Percentiles rank a stretch among this genome's conserved stretches.
Evolutionary conservation across 1,284 basidiomycete species (phyloP).

Genomic region (Neolentinus lepideus): DNA sequence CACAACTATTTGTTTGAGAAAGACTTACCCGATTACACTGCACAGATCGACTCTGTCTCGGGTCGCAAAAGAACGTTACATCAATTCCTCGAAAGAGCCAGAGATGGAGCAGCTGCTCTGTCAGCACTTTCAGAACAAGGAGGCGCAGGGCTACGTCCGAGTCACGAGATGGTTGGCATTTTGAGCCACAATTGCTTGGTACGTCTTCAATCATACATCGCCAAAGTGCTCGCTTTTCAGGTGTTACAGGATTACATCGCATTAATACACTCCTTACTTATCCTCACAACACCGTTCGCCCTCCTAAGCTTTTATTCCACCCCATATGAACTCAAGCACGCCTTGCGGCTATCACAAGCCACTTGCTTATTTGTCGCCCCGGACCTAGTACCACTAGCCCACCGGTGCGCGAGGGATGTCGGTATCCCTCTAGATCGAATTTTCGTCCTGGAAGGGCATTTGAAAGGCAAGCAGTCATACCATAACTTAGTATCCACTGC

Average conservation of each 20-base stretch:
- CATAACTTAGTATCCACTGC: constrained; percentile 36
- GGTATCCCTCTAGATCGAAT: constrained; percentile 46
- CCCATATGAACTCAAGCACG: constrained; percentile 55
- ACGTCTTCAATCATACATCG: constrained; percentile 14
- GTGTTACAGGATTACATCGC: constrained; percentile 52
- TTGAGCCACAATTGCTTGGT: constrained; percentile 66
- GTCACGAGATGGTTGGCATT: constrained; percentile 56
- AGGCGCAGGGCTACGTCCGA: constrained; percentile 44
- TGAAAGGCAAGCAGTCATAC: constrained; percentile 33
- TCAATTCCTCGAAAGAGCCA: constrained; percentile 43
- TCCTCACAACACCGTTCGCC: constrained; percentile 51
- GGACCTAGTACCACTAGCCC: constrained; percentile 38
- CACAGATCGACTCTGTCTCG: constrained; percentile 51
- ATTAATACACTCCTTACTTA: constrained; percentile 48
- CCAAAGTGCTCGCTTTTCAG: no score
- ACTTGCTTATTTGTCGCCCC: constrained; percentile 60
- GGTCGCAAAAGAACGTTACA: constrained; percentile 37
- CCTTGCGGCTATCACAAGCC: constrained; percentile 41
- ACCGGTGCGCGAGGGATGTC: constrained; percentile 40
- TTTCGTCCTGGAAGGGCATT: constrained; percentile 42
- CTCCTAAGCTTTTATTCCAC: constrained; percentile 62
- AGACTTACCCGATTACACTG: constrained; percentile 34
- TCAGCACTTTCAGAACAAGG: constrained; percentile 35
- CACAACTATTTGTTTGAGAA: constrained; percentile 50
- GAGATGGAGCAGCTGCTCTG: constrained; percentile 52